phyloP scores from a whole-genome alignment of 495 filamentous ascomycete genomes.

The Podospora australis region DNA sequence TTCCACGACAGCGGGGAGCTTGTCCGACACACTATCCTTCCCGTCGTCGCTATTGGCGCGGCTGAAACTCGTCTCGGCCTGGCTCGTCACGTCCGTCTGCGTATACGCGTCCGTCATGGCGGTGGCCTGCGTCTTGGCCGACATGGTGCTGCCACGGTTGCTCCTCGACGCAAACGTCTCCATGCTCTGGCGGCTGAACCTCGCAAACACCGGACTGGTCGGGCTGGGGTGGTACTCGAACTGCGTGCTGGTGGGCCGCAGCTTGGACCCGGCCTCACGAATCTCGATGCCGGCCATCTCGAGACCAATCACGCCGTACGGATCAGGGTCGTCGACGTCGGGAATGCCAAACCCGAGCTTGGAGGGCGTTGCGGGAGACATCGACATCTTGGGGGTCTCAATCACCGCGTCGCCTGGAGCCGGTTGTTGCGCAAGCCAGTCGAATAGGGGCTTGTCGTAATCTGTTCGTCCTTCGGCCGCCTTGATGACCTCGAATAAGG shows the following conservation, averaged over 20 bases:
- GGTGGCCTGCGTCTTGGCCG: constrained; percentile 46
- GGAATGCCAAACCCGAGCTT: constrained; percentile 65
- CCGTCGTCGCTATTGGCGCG: constrained; percentile 43
- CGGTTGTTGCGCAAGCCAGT: constrained; percentile 46
- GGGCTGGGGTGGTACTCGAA: constrained; percentile 77
- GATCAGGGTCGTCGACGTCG: constrained; percentile 72
- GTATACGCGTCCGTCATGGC: constrained; percentile 53
- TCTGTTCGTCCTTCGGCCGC: constrained; percentile 74
- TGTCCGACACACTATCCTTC: constrained; percentile 29
- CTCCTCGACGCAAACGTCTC: constrained; percentile 55
- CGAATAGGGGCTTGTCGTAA: constrained; percentile 54
- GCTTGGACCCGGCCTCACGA: constrained; percentile 70
- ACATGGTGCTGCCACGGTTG: constrained; percentile 61
- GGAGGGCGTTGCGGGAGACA: constrained; percentile 16
- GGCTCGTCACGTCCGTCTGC: constrained; percentile 48
- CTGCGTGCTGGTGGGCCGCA: constrained; percentile 60
- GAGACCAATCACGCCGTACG: constrained; percentile 79
- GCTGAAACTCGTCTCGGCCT: constrained; percentile 43
- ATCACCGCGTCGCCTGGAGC: constrained; percentile 70
- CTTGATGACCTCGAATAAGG: constrained; percentile 73
- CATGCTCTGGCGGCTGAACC: constrained; percentile 61
- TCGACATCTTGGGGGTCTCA: constrained; percentile 36
- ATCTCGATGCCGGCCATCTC: constrained; percentile 82
- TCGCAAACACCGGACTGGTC: constrained; percentile 65
- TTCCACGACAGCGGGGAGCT: constrained; percentile 32